A percentile compares a stretch with the other conserved stretches of the same genome.
phyloP scores from a whole-genome alignment of 768 basidiomycete species.

The Dentipellis fragilis region DNA sequence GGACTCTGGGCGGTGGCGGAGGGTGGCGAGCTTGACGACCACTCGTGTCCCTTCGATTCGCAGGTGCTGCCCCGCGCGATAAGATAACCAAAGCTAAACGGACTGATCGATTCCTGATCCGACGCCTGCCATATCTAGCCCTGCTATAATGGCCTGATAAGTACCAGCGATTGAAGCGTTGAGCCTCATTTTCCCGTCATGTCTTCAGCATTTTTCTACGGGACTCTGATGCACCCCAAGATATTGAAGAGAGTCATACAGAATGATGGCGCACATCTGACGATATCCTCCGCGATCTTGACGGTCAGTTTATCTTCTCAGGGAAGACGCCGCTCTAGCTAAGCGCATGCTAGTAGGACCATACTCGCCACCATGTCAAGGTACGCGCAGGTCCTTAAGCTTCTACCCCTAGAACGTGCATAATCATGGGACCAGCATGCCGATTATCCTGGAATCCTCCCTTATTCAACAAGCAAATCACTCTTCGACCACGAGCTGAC shows the following conservation, averaged over 20 bases:
- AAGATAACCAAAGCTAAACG: too few species aligned
- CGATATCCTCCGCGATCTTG: conserved; percentile 66
- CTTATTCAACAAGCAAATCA: conserved; percentile 35
- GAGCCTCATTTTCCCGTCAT: conserved; percentile 9
- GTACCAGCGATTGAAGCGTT: neutral
- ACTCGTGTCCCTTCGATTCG: too few species aligned
- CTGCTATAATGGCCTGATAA: too few species aligned
- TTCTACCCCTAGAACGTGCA: too few species aligned
- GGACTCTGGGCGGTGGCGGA: too few species aligned
- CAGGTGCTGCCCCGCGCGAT: too few species aligned
- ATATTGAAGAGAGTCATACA: conserved; percentile 71
- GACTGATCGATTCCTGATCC: too few species aligned
- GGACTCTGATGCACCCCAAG: conserved; percentile 81
- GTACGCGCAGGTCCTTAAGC: conserved; percentile 23
- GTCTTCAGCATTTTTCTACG: conserved; percentile 72
- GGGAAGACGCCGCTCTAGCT: neutral
- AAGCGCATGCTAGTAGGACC: conserved; percentile 36
- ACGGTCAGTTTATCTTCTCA: conserved; percentile 33
- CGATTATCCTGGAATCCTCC: conserved; percentile 82
- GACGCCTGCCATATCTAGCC: too few species aligned
- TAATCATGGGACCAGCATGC: conserved; percentile 28
- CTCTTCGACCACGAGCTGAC: conserved; percentile 32
- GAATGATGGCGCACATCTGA: conserved; percentile 52
- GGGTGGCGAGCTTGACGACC: too few species aligned
- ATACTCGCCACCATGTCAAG: conserved; percentile 75